Conservation (phyloP, 495 filamentous ascomycete species). For the Geopyxis carbonaria region DNA sequence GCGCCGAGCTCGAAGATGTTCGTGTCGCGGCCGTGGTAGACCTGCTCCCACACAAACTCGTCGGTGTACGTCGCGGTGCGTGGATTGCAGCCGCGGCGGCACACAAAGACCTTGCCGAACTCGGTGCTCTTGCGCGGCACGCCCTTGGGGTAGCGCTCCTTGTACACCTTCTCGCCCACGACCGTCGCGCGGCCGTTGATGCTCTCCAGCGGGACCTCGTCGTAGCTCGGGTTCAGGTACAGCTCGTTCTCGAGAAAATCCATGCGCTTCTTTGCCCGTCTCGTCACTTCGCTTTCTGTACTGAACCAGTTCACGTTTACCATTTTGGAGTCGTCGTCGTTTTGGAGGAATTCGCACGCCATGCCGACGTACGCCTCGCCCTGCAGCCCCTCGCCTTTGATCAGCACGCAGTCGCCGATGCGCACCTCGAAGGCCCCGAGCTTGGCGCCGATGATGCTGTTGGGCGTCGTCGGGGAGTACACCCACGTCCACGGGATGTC, state of each 20-base stretch:
- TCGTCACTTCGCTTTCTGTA: constrained; percentile 70
- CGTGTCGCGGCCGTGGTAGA: constrained; percentile 45
- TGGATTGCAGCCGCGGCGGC: constrained; percentile 74
- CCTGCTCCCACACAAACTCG: constrained; percentile 80
- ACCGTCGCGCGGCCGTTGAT: constrained; percentile 79
- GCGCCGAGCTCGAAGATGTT: constrained; percentile 47
- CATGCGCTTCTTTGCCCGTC: constrained; percentile 60
- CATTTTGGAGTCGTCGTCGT: constrained; percentile 51
- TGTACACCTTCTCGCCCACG: constrained; percentile 52
- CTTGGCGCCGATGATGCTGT: constrained; percentile 54
- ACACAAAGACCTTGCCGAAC: constrained; percentile 78
- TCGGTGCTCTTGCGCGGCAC: constrained; percentile 57
- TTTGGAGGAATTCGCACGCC: constrained; percentile 50
- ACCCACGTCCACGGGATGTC: constrained; percentile 92
- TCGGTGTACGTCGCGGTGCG: constrained; percentile 78
- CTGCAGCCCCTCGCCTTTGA: constrained; percentile 61
- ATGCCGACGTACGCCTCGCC: constrained; percentile 84
- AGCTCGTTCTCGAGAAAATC: constrained; percentile 73
- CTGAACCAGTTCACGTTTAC: constrained; percentile 63
- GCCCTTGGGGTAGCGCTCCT: constrained; percentile 53
- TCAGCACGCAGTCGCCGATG: constrained; percentile 64
- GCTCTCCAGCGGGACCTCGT: constrained; percentile 67
- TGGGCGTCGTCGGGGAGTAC: constrained; percentile 32
- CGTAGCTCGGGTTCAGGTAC: constrained; percentile 72
- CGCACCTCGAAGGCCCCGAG: constrained; percentile 72